phyloP scores from a whole-genome alignment of 441 rosid genomes.

The Adansonia rubrostipa region DNA sequence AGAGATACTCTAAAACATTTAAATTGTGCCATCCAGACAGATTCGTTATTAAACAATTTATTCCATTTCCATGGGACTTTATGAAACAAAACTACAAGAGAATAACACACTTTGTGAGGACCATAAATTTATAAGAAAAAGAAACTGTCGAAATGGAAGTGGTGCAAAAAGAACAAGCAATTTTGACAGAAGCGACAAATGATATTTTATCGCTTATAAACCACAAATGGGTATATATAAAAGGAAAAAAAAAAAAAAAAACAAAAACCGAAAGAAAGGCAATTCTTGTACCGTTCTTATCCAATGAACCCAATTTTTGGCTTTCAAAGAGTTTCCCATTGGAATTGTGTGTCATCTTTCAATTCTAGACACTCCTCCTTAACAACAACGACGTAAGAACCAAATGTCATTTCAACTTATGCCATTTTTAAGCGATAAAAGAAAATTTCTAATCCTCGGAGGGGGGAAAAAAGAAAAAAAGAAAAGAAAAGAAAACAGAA shows the following conservation, averaged over 20 bases:
- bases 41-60: neutral
- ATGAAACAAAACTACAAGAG: too few relatives aligned
- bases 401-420: neutral
- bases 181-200: neutral
- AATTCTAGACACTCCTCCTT: neutral
- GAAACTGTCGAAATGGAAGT: neutral
- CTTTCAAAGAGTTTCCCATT: neutral
- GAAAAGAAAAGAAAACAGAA: neutral
- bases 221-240: neutral
- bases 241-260: too few relatives aligned
- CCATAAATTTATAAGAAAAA: neutral
- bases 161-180: neutral
- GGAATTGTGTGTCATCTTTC: neutral
- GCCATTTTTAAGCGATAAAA: neutral
- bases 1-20: neutral
- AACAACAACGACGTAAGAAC: neutral
- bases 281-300: constrained; percentile 22
- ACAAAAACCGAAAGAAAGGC: constrained; percentile 7
- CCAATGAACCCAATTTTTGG: neutral
- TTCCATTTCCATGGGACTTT: neutral
- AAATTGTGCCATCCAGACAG: constrained; percentile 14
- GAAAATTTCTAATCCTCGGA: neutral
- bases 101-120: neutral
- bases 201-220: neutral
- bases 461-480: neutral